Percentiles rank a stretch among this genome's conserved stretches.
phyloP scores from a whole-genome alignment of 129 eudicot species.

The Saussurea involucrata region DNA sequence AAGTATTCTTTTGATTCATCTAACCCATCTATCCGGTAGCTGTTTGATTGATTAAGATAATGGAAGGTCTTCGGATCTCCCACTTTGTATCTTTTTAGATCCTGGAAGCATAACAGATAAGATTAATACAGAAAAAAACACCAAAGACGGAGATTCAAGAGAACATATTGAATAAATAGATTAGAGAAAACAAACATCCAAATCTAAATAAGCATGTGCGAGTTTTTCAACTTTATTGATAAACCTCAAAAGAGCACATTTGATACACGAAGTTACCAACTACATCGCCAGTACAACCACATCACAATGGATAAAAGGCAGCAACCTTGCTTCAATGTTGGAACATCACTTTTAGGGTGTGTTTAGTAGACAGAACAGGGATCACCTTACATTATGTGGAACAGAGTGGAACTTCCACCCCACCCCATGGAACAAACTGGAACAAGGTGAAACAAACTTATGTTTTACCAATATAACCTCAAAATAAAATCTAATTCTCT shows the following conservation, averaged over 20 bases:
- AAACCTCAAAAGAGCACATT: not conserved
- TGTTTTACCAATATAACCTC: no score
- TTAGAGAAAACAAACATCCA: not conserved
- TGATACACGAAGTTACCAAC: not conserved
- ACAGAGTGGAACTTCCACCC: no score
- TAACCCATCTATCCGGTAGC: constrained; percentile 75
- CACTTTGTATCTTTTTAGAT: constrained; percentile 69
- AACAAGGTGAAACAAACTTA: no score
- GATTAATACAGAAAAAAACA: not conserved
- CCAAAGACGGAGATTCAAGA: constrained; percentile 4
- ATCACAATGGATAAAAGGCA: not conserved
- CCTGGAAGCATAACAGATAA: constrained; percentile 39
- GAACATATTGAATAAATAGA: not conserved
- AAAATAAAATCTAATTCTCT: no score
- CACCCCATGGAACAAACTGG: no score
- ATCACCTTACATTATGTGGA: no score
- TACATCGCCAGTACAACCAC: constrained; percentile 6
- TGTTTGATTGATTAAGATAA: constrained; percentile 88
- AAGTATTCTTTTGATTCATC: constrained; percentile 81
- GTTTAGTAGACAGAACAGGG: no score
- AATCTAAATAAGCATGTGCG: not conserved
- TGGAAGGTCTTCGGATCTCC: constrained; percentile 84
- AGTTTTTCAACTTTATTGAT: not conserved
- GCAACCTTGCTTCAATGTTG: not conserved
- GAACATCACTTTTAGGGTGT: constrained; percentile 6